phyloP scores from a whole-genome alignment of 2,329 filamentous ascomycete genomes.

The Xylaria multiplex region DNA sequence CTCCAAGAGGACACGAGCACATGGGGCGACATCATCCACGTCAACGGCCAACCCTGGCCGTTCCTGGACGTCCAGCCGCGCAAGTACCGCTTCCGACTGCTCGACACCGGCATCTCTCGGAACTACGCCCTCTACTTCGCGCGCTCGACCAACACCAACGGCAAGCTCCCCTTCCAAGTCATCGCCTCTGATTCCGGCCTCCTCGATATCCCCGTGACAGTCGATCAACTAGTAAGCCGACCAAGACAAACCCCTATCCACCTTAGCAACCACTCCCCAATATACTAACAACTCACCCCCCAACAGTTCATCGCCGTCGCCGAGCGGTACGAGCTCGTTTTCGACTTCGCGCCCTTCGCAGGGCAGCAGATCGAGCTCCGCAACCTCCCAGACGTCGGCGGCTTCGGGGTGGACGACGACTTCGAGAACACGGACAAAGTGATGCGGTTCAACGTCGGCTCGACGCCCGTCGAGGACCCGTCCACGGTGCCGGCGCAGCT shows the following conservation, averaged over 20 bases:
- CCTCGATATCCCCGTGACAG: conserved; percentile 55
- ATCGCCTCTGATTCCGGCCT: conserved; percentile 66
- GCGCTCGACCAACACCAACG: conserved; percentile 45
- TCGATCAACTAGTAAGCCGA: conserved; percentile 26
- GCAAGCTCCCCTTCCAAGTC: conserved; percentile 59
- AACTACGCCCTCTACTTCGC: conserved; percentile 61
- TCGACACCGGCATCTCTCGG: conserved; percentile 61
- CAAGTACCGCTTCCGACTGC: conserved; percentile 67
- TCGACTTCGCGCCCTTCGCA: conserved; percentile 62
- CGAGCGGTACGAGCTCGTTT: conserved; percentile 66
- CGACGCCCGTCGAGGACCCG: conserved; percentile 50
- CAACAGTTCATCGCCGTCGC: conserved; percentile 58
- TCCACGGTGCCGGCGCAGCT: conserved; percentile 51
- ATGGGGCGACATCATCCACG: conserved; percentile 67
- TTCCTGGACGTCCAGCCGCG: conserved; percentile 67
- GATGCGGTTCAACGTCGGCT: conserved; percentile 62
- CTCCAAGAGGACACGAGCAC: conserved; percentile 57
- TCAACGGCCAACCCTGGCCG: conserved; percentile 69
- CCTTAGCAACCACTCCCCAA: conserved; percentile 41
- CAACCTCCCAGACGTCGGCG: conserved; percentile 47
- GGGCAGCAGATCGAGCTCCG: conserved; percentile 59
- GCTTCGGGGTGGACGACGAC: conserved; percentile 58
- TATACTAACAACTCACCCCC: conserved; percentile 47
- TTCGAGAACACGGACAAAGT: conserved; percentile 62
- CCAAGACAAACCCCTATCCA: neutral